Conservation (phyloP, 257 asterid species). For the Solanum ossicruentum region DNA sequence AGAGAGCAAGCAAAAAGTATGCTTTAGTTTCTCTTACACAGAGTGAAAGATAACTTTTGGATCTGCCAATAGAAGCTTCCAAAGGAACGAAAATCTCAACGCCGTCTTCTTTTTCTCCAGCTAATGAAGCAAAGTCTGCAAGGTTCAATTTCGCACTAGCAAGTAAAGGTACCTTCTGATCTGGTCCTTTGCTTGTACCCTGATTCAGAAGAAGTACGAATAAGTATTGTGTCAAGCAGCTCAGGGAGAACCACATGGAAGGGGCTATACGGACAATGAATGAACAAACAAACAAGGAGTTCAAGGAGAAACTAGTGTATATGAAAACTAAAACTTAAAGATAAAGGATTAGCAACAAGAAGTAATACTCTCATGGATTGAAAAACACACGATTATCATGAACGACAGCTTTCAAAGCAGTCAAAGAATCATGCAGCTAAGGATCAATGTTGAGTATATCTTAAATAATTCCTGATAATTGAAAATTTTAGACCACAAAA, state of each 20-base stretch:
- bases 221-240: not conserved
- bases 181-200: slow-evolving; percentile 32
- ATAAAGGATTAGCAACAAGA: not conserved
- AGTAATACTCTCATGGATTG: not conserved
- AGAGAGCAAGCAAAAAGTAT: not conserved
- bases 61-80: not conserved
- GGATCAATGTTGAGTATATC: not conserved
- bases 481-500: not conserved
- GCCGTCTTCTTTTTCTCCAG: slow-evolving; percentile 9
- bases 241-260: not conserved
- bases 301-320: not conserved
- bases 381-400: not conserved
- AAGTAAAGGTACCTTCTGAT: slow-evolving; percentile 17
- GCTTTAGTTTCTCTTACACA: slow-evolving; percentile 24
- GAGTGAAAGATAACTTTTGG: slow-evolving; percentile 15
- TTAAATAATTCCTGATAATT: not conserved
- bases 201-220: slow-evolving; percentile 8
- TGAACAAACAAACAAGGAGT: not conserved
- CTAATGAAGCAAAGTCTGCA: slow-evolving; percentile 30
- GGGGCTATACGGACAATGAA: not conserved
- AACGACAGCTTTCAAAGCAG: not conserved
- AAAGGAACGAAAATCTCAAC: slow-evolving; percentile 35
- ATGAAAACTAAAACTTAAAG: not conserved
- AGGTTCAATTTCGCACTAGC: slow-evolving; percentile 43
- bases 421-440: not conserved